Percentiles rank a stretch among this genome's conserved stretches.
Conservation (phyloP, 352 stramenopile species). For the Plasmopara viticola region DNA sequence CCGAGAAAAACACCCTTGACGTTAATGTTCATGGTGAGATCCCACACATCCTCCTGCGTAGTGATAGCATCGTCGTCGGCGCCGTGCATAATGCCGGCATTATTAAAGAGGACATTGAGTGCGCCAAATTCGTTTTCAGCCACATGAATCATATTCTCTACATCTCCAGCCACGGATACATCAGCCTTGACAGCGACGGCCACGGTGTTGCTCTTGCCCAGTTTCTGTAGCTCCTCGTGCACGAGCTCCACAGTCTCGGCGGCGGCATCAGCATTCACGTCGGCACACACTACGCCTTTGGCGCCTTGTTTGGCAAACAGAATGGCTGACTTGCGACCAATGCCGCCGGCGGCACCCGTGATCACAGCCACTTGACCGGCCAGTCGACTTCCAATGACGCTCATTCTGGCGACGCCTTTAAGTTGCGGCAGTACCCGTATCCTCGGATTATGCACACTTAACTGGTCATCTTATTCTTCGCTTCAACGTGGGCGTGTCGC, state of each 20-base stretch:
- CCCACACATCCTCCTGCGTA: slow-evolving; percentile 77
- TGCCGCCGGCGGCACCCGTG: slow-evolving; percentile 75
- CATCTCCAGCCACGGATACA: slow-evolving; percentile 65
- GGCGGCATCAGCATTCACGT: slow-evolving; percentile 65
- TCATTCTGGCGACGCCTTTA: slow-evolving; percentile 25
- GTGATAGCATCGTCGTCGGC: slow-evolving; percentile 70
- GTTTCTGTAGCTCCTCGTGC: slow-evolving; percentile 55
- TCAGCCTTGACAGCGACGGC: slow-evolving; percentile 55
- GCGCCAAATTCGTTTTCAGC: slow-evolving; percentile 77
- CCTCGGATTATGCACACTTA: too few relatives aligned
- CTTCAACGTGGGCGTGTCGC: slow-evolving; percentile 21
- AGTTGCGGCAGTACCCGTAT: neutral
- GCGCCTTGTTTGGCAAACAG: slow-evolving; percentile 80
- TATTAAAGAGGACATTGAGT: slow-evolving; percentile 83
- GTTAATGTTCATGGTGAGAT: slow-evolving; percentile 85
- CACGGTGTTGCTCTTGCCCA: slow-evolving; percentile 47
- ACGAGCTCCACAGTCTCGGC: slow-evolving; percentile 61
- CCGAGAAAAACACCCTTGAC: slow-evolving; percentile 87
- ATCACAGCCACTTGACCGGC: slow-evolving; percentile 74
- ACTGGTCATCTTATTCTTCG: neutral
- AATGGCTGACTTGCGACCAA: slow-evolving; percentile 74
- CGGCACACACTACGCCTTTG: slow-evolving; percentile 69
- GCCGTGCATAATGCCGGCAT: slow-evolving; percentile 82
- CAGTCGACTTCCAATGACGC: slow-evolving; percentile 48
- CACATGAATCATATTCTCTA: slow-evolving; percentile 69